Evolutionary conservation across 352 stramenopile genomes (phyloP).

Genomic region (Phytophthora pistaciae): DNA sequence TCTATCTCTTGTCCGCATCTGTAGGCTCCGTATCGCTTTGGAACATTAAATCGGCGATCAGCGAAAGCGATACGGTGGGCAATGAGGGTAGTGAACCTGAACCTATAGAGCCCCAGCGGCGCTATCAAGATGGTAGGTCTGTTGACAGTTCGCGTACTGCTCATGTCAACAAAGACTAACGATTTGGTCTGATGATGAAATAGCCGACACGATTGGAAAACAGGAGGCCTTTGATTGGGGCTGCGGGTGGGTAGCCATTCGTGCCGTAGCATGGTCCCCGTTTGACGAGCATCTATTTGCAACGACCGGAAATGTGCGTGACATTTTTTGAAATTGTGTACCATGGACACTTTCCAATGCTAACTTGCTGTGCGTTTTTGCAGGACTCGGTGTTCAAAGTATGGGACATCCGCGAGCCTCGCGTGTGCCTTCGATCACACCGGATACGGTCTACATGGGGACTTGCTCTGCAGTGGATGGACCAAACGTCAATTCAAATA

Average conservation of each 20-base stretch:
- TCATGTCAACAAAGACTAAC: constrained; percentile 7
- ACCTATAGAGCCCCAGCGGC: constrained; percentile 71
- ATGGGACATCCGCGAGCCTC: constrained; percentile 86
- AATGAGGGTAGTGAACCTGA: constrained; percentile 10
- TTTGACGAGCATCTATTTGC: constrained; percentile 89
- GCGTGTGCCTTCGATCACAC: constrained; percentile 80
- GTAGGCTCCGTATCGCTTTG: constrained; percentile 80
- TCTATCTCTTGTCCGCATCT: not conserved
- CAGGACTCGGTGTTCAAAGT: constrained; percentile 88
- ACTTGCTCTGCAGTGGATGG: constrained; percentile 80
- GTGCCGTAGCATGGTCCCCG: constrained; percentile 81
- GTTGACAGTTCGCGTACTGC: not conserved
- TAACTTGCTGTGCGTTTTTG: not conserved
- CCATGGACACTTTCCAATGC: not conserved
- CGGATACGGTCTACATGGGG: constrained; percentile 87
- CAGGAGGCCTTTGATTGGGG: constrained; percentile 87
- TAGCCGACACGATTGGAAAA: constrained; percentile 85
- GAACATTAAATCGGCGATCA: constrained; percentile 65
- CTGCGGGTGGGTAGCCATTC: constrained; percentile 84
- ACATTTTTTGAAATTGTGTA: not conserved
- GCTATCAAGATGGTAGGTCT: constrained; percentile 81
- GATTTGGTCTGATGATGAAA: constrained; percentile 4
- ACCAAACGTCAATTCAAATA: constrained; percentile 78
- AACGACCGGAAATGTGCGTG: constrained; percentile 83
- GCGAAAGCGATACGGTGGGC: constrained; percentile 9